Base-by-base conservation (phyloP, 106 monocot species). In the Triglochin maritima region DNA sequence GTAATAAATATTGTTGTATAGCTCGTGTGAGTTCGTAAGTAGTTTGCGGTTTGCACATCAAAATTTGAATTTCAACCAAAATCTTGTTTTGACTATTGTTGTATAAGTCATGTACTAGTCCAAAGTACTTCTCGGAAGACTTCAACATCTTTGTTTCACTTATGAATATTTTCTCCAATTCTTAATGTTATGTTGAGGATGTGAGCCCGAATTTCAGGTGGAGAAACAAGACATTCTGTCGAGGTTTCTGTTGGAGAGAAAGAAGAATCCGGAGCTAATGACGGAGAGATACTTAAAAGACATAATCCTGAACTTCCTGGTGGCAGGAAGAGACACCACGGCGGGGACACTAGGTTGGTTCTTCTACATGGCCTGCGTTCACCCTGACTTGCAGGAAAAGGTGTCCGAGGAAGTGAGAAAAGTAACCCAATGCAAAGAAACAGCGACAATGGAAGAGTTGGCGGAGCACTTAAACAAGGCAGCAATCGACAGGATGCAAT, bases 321-420 rank as follows among this genome's bases (percentile, higher is more conserved):
- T 74, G 46, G 74, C 74, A 3, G 74, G 74, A 55, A 74, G 59
- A 50, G 74, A 74, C 41, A 66, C 70, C 8, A 71, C 70, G 3
- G 58, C 70, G 2, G 70, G 70, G 2, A 71, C 70, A 4, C 60
- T 71, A 1, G 46, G 60, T 47, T 71, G 70, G 70, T 71, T 71
- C 60, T 61, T 59, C 48, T 60, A 60, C 60, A 49, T 74, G 65
- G 48, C 66, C 12, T 67, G 74, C 56, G 60, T 12, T 57, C 16
- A 74, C 57, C 74, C 74, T 56, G 58, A 17, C 4, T 17, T 74
- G 1, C 74, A 74, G 41, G 66, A 74, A 57, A 66, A 74, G 17
- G 14, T 74, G 8, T 14, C 57, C 10, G 59, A 17, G 49, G 74
- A 74, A 74, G 48, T 73, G 2, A 47, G 48, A 42, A 47, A 65